Base-by-base conservation (phyloP, 75 land plant species). In the Picea glauca region DNA sequence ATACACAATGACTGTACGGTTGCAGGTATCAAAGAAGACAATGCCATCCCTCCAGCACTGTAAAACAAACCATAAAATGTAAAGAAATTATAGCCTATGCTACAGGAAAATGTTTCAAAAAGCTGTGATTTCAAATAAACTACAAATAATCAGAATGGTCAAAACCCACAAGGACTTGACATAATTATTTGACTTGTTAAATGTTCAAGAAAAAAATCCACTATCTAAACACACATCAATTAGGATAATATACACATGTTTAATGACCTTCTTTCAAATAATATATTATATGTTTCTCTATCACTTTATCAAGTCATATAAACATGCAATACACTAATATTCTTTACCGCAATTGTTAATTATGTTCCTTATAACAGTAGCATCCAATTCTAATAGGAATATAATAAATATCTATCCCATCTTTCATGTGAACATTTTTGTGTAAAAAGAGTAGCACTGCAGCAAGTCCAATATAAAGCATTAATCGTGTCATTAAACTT, bases 41-140 rank as follows among this genome's bases (percentile, higher is more conserved):
- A 79, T 68, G 99, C 95, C 91, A 96, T 96, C 46, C 99, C 99
- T 80, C 99, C 99, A 73, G 92, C 98, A 89, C 99, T 96, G 99
- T 77, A 89, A 4, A 18, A 33, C 79, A 67, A 59, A 68, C 58
- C 61, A 32, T 40, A 40, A 62, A 26, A 3, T 60, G 58, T 35
- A 13, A 17, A 17, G 38, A 32, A n/a, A 18, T n/a, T 21, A 62
- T 62, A 62, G 30, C 64, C 30, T 62, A 5, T 62, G 9, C 30
- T 11, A 62, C 30, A 67, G 33, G 38, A 40, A 38, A 33, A 35
- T 3, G 72, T 38, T 15, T 8, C 20, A 17, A 5, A 33, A 61
- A 62, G 61, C 13, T 20, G 30, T 38, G 26, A 46, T 57, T 7
- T 30, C 76, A 58, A 74, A 74, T 72, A 18, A 18, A 40, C 14